These are phyloP conservation scores for Candida mesenterica DNA, from an alignment of 1,139 yeast genomes.

Conservation along the genomic window DNA sequence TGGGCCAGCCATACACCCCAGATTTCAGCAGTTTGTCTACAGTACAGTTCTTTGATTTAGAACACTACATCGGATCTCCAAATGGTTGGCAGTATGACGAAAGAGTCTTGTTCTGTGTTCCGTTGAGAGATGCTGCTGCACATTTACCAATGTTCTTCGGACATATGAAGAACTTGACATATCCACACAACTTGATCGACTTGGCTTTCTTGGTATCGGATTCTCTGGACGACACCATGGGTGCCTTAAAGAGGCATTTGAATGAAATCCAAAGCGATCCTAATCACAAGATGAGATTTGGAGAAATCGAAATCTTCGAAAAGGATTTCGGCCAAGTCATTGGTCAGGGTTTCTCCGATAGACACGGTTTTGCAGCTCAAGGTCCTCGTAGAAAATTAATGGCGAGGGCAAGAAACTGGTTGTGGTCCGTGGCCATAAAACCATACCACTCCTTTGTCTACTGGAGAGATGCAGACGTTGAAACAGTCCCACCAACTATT, in stretches of 20 bases:
- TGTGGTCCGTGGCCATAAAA: constrained; percentile 50
- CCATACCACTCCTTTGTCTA: constrained; percentile 55
- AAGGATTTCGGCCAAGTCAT: constrained; percentile 54
- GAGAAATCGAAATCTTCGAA: constrained; percentile 55
- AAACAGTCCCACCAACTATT: constrained; percentile 50
- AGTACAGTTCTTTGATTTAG: constrained; percentile 47
- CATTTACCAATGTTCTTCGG: constrained; percentile 62
- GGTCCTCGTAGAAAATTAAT: constrained; percentile 53
- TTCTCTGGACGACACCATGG: constrained; percentile 58
- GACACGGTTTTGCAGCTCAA: constrained; percentile 56
- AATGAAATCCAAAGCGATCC: constrained; percentile 43
- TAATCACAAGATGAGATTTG: constrained; percentile 45
- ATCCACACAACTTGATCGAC: constrained; percentile 57
- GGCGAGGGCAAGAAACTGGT: constrained; percentile 57
- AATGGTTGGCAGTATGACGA: constrained; percentile 58
- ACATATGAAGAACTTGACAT: constrained; percentile 55
- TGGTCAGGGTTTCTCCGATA: constrained; percentile 51
- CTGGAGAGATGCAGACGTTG: constrained; percentile 58
- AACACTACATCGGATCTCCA: constrained; percentile 39
- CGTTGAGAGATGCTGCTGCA: constrained; percentile 60
- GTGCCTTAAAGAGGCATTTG: constrained; percentile 41
- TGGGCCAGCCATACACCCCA: constrained; percentile 15
- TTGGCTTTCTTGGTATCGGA: constrained; percentile 59
- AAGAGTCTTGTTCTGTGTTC: constrained; percentile 56
- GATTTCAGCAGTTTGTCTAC: constrained; percentile 19